Conservation (phyloP, 2,329 filamentous ascomycete genomes). For the Calonectria pseudoturangicola region DNA sequence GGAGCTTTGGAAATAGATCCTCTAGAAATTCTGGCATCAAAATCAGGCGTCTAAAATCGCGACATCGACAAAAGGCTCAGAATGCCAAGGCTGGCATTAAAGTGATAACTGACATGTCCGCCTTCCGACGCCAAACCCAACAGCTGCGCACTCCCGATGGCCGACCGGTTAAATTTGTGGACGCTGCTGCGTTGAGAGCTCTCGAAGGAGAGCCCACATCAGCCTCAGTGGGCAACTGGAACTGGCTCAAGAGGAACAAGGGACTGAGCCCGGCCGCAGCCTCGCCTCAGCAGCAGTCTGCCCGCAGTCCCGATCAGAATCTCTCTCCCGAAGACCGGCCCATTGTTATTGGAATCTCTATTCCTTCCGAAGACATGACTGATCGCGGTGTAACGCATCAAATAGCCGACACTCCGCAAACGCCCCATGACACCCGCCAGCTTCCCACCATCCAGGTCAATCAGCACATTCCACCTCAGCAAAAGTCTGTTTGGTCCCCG, state of each 20-base stretch:
- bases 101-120: conserved; percentile 81
- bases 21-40: conserved; percentile 63
- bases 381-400: conserved; percentile 67
- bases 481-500: conserved; percentile 76
- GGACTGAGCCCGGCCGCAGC: conserved; percentile 54
- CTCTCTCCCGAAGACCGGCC: conserved; percentile 82
- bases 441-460: conserved; percentile 34
- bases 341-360: conserved; percentile 82
- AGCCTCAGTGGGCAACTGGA: conserved; percentile 74
- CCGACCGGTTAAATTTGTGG: conserved; percentile 70
- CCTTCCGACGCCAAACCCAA: conserved; percentile 65
- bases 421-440: conserved; percentile 45
- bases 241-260: conserved; percentile 70
- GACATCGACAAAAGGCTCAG: conserved; percentile 75
- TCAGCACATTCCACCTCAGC: conserved; percentile 54
- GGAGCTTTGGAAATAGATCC: conserved; percentile 49
- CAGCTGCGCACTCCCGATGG: conserved; percentile 56
- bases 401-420: conserved; percentile 67
- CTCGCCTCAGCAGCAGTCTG: conserved; percentile 52
- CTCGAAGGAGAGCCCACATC: conserved; percentile 74
- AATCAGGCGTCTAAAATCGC: conserved; percentile 72
- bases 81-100: conserved; percentile 79
- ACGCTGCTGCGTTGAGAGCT: conserved; percentile 75
- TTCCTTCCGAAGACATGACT: conserved; percentile 68
- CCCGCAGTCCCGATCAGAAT: conserved; percentile 61